Conservation (phyloP, 164 flowering plant species). For the Stephania yunnanensis region DNA sequence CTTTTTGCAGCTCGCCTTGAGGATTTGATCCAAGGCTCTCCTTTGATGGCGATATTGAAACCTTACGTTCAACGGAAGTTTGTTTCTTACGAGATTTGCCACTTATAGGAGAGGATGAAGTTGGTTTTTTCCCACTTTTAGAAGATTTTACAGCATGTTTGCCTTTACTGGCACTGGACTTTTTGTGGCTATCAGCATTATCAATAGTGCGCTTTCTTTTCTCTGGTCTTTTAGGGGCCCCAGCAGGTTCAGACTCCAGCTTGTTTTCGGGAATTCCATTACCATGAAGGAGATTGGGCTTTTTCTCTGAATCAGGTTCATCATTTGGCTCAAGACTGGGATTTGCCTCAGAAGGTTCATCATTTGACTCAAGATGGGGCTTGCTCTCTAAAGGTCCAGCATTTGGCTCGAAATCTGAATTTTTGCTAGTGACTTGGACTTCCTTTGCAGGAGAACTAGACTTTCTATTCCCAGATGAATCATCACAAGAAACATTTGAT, state of each 20-base stretch:
- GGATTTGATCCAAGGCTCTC: constrained; percentile 27
- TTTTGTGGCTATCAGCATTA: constrained; percentile 33
- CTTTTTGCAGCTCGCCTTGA: constrained; percentile 27
- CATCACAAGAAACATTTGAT: constrained; percentile 20
- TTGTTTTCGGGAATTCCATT: constrained; percentile 25
- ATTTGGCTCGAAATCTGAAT: constrained; percentile 21
- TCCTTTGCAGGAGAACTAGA: constrained; percentile 27
- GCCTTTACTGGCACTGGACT: constrained; percentile 36
- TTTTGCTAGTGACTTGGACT: constrained; percentile 18
- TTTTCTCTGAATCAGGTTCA: constrained; percentile 27
- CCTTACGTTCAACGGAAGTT: constrained; percentile 18
- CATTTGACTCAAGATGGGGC: constrained; percentile 26
- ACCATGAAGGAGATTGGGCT: constrained; percentile 24
- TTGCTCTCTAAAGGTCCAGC: constrained; percentile 32
- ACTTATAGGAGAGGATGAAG: constrained; percentile 22
- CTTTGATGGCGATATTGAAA: constrained; percentile 26
- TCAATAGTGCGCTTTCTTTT: constrained; percentile 44
- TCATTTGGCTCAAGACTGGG: constrained; percentile 25
- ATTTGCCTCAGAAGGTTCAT: constrained; percentile 26
- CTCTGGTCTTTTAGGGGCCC: constrained; percentile 20
- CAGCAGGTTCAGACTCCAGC: constrained; percentile 24
- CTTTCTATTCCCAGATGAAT: constrained; percentile 27
- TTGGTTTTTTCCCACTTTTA: constrained; percentile 25
- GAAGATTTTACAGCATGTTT: constrained; percentile 27
- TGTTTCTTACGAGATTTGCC: constrained; percentile 32